These are phyloP conservation scores for Solanum arcanum DNA, from an alignment of 257 asterid species.

Conservation along the genomic window DNA sequence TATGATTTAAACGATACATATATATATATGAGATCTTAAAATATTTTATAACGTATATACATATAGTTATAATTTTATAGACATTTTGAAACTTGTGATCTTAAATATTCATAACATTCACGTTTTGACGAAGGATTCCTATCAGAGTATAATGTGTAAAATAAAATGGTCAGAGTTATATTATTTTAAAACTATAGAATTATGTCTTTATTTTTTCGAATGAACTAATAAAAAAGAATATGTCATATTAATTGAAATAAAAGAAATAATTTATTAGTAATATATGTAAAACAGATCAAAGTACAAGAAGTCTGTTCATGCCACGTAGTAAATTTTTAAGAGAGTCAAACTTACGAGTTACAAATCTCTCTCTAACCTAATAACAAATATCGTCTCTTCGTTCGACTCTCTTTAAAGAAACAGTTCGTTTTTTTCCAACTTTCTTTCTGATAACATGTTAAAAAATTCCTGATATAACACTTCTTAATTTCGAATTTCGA, in stretches of 20 bases:
- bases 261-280: not conserved
- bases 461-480: accelerated
- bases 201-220: not conserved
- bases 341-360: not conserved
- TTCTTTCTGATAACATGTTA: not conserved
- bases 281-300: not conserved
- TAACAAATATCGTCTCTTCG: not conserved
- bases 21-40: not conserved
- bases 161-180: not conserved
- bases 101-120: not conserved
- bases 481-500: not conserved
- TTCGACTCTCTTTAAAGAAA: not conserved
- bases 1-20: too few species aligned
- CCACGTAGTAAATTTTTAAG: not conserved
- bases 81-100: not conserved
- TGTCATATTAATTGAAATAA: not conserved
- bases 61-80: not conserved
- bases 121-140: not conserved
- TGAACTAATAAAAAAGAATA: not conserved
- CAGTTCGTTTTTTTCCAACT: not conserved
- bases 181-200: not conserved
- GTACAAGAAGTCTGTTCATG: not conserved
- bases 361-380: not conserved
- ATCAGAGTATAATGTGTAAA: not conserved
- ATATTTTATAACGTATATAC: not conserved